Conservation (phyloP, 192 early-diverging fungal species). For the Linderina pennispora region DNA sequence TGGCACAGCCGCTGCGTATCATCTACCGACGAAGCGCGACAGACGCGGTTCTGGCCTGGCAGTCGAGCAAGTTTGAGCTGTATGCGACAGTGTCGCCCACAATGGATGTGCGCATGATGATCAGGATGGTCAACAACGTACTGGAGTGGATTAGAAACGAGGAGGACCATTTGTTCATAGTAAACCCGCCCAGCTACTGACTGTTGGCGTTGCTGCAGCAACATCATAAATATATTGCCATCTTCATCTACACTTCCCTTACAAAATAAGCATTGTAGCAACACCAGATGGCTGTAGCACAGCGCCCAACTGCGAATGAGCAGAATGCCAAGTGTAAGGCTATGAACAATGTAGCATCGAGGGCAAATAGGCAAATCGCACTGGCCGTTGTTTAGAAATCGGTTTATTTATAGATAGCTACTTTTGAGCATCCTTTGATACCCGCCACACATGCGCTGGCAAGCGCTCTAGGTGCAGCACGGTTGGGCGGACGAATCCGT, state of each 20-base stretch:
- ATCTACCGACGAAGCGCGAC: constrained; percentile 16
- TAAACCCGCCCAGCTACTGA: constrained; percentile 70
- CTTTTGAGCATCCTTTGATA: constrained; percentile 23
- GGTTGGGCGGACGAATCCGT: constrained; percentile 56
- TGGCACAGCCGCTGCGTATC: constrained; percentile 26
- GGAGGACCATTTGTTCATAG: constrained; percentile 67
- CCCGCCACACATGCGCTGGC: constrained; percentile 40
- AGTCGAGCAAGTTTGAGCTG: constrained; percentile 66
- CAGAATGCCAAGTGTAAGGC: no score
- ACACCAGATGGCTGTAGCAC: no score
- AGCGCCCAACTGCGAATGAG: no score
- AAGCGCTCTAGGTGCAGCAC: constrained; percentile 54
- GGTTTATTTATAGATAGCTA: no score
- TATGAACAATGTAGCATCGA: no score
- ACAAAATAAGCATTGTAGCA: no score
- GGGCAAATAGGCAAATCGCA: no score
- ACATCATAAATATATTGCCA: background rate
- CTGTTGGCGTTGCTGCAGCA: background rate
- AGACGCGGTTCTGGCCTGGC: constrained; percentile 31
- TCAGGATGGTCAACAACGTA: constrained; percentile 57
- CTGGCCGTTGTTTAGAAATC: no score
- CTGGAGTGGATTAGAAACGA: constrained; percentile 74
- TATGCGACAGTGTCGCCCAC: constrained; percentile 61
- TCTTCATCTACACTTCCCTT: no score
- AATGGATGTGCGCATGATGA: constrained; percentile 58